phyloP scores from a whole-genome alignment of 2,329 filamentous ascomycete species.

The Monilinia vaccinii-corymbosi region DNA sequence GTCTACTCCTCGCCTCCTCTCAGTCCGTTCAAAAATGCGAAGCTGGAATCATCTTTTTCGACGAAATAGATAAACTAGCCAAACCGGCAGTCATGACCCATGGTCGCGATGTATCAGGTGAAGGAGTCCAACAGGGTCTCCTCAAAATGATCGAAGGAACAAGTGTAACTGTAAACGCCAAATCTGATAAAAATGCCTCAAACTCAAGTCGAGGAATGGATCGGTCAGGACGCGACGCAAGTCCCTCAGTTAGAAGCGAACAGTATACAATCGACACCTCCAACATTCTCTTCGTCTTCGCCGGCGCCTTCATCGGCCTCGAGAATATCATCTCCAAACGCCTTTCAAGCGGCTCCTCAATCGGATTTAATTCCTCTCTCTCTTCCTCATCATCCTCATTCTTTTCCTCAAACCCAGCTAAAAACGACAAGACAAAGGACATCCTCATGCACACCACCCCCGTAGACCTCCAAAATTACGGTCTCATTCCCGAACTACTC shows the following conservation, averaged over 20 bases:
- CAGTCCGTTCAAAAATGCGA: slow-evolving; percentile 81
- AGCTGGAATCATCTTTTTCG: slow-evolving; percentile 86
- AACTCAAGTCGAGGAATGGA: slow-evolving; percentile 15
- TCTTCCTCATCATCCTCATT: slow-evolving; percentile 28
- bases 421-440: slow-evolving; percentile 3
- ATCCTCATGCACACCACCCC: slow-evolving; percentile 53
- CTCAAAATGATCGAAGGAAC: slow-evolving; percentile 95
- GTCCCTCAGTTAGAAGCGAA: slow-evolving; percentile 22
- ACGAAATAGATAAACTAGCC: slow-evolving; percentile 97
- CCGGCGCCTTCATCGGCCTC: slow-evolving; percentile 86
- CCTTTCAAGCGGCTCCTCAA: slow-evolving; percentile 71
- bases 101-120: slow-evolving; percentile 88
- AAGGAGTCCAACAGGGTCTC: slow-evolving; percentile 92
- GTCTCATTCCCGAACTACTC: slow-evolving; percentile 90
- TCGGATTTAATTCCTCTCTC: slow-evolving; percentile 87
- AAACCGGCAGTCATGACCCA: slow-evolving; percentile 67
- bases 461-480: slow-evolving; percentile 71
- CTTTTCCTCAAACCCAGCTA: slow-evolving; percentile 34
- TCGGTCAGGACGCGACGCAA: slow-evolving; percentile 14
- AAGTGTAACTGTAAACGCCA: slow-evolving; percentile 84
- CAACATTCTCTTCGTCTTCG: slow-evolving; percentile 96
- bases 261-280: slow-evolving; percentile 78
- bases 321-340: slow-evolving; percentile 81
- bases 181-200: slow-evolving; percentile 46
- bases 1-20: slow-evolving; percentile 80